phyloP scores from a whole-genome alignment of 345 rosid species.

The Hibiscus trionum region DNA sequence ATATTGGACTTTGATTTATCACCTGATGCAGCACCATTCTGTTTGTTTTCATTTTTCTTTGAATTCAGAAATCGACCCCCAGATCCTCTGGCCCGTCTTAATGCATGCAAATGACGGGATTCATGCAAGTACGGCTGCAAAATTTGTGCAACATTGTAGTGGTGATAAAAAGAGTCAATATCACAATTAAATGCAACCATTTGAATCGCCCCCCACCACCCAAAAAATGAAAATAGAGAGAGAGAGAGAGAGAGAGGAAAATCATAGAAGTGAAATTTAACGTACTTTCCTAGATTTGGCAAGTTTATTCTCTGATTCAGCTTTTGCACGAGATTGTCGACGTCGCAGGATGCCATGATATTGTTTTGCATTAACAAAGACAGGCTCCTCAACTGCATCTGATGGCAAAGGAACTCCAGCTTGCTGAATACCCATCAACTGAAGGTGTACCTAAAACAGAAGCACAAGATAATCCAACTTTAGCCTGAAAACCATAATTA shows the following conservation, averaged over 20 bases:
- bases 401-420: conserved; percentile 94
- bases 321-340: conserved; percentile 90
- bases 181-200: background rate
- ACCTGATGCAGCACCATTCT: conserved; percentile 38
- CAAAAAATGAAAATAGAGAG: too few species aligned
- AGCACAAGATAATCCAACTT: background rate
- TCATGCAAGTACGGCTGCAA: conserved; percentile 95
- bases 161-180: conserved; percentile 5
- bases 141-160: background rate
- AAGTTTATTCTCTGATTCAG: conserved; percentile 62
- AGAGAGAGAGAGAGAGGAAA: background rate
- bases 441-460: conserved; percentile 64
- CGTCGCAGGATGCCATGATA: conserved; percentile 96
- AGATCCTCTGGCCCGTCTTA: conserved; percentile 88
- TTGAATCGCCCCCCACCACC: background rate
- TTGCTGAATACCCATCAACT: conserved; percentile 96
- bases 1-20: conserved; percentile 54
- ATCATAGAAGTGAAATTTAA: background rate
- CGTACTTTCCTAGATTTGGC: conserved; percentile 73
- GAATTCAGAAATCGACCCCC: conserved; percentile 76
- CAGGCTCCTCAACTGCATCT: conserved; percentile 94
- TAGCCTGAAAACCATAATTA: background rate
- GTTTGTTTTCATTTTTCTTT: conserved; percentile 52
- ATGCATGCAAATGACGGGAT: conserved; percentile 92
- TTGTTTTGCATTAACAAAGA: conserved; percentile 95